A percentile compares a stretch with the other conserved stretches of the same genome.
Evolutionary conservation across 305 asterid genomes (phyloP).

Genomic region (Fraxinus albicans): DNA sequence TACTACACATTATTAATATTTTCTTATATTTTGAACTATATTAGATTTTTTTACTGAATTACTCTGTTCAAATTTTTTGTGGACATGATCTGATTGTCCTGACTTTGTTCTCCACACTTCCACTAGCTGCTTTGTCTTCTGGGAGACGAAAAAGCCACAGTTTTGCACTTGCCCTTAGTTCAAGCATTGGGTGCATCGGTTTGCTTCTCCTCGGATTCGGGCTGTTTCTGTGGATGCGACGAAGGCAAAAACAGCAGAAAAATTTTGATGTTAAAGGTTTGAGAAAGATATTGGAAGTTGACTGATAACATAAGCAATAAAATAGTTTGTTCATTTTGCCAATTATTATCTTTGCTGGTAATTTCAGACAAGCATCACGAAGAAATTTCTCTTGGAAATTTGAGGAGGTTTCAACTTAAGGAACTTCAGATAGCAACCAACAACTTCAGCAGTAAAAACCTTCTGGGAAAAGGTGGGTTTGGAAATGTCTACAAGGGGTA

Average conservation of each 20-base stretch:
- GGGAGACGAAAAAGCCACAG: slow-evolving; percentile 32
- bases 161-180: slow-evolving; percentile 41
- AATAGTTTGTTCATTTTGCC: not conserved
- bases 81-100: slow-evolving; percentile 2
- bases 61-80: not conserved
- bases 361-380: slow-evolving; percentile 34
- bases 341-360: not conserved
- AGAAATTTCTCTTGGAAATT: slow-evolving; percentile 45
- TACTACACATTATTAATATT: not conserved
- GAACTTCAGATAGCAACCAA: slow-evolving; percentile 51
- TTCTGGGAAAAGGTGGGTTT: slow-evolving; percentile 53
- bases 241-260: slow-evolving; percentile 27
- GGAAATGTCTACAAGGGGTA: slow-evolving; percentile 49
- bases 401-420: slow-evolving; percentile 44
- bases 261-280: slow-evolving; percentile 34
- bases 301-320: not conserved
- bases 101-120: slow-evolving; percentile 2
- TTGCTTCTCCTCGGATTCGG: slow-evolving; percentile 40
- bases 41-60: not conserved
- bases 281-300: slow-evolving; percentile 6
- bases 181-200: slow-evolving; percentile 39
- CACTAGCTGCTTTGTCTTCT: slow-evolving; percentile 24
- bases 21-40: not conserved
- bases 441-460: slow-evolving; percentile 51
- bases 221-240: slow-evolving; percentile 35